A percentile compares a stretch with the other conserved stretches of the same genome.
Conservation (phyloP, 495 filamentous ascomycete genomes). For the Penicillium egyptiacum region DNA sequence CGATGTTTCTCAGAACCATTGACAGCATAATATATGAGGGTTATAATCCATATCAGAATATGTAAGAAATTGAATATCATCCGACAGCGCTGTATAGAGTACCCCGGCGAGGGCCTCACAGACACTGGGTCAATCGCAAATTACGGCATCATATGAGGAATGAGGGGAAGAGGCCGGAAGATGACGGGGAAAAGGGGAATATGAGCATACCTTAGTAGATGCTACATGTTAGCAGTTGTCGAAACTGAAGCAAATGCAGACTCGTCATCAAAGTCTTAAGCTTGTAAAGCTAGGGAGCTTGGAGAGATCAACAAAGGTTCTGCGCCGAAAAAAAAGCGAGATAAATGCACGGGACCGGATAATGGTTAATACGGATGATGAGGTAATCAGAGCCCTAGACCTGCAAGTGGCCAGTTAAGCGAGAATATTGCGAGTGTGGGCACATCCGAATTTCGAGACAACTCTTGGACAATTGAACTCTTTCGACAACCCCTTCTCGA, state of each 20-base stretch:
- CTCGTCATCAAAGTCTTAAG: conserved; percentile 10
- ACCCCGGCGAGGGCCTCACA: conserved; percentile 84
- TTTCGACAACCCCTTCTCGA: conserved; percentile 48
- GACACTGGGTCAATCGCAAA: conserved; percentile 90
- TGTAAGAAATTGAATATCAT: conserved; percentile 98
- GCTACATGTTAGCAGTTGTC: conserved; percentile 2
- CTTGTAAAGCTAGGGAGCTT: conserved; percentile 8
- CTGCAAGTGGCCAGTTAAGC: conserved; percentile 35
- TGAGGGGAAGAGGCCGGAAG: background rate
- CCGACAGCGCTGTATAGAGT: conserved; percentile 66
- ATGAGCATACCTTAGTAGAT: conserved; percentile 31
- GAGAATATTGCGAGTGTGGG: conserved; percentile 32
- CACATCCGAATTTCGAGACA: conserved; percentile 49
- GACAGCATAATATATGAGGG: conserved; percentile 14
- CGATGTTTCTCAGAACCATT: conserved; percentile 15
- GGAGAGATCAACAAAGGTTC: conserved; percentile 12
- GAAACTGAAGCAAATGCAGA: conserved; percentile 6
- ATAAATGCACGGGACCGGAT: conserved; percentile 22
- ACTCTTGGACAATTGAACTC: conserved; percentile 45
- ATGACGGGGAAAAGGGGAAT: background rate
- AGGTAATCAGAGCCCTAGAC: conserved; percentile 42
- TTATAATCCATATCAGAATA: conserved; percentile 70
- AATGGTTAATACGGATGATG: conserved; percentile 22
- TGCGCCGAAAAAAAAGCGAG: conserved; percentile 26
- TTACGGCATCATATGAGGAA: conserved; percentile 80